Evolutionary conservation across 257 asterid genomes (phyloP), one percentile per base, ranked within the genome.

Genomic region (Solanum raphanifolium): DNA sequence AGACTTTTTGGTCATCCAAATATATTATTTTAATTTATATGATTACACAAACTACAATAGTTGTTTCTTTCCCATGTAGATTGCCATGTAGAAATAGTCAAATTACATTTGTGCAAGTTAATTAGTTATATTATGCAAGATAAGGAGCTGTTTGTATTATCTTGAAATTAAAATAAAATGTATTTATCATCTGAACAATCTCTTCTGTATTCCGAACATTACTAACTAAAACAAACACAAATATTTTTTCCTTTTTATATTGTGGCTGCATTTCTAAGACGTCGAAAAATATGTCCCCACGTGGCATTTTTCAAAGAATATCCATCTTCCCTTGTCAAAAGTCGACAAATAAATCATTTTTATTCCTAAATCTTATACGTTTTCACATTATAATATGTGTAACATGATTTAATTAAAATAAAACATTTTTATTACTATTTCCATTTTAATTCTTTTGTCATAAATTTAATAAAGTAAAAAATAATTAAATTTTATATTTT

Each of bases 141-240:
- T 34, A 73, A 32, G 29, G 69, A 62, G 29, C 3, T 23, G 69
- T 23, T 10, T 9, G 7, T 62, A 4, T 20, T 7, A 58, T 58
- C 5, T 58, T 21, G 4, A 62, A 62, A 62, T 62, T 62, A 62
- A 62, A 62, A n/a, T 9, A 4, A 62, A 21, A 60, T 0, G 1
- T 10, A 9, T n/a, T 62, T n/a, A 62, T n/a, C 3, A 62, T 62
- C 1, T 5, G 16, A 62, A 10, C 7, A n/a, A 62, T 4, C 1
- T 1, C 6, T 62, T 23, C 0, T 23, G 9, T 23, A 0, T 4
- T 23, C 7, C 1, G 0, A n/a, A 10, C 1, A 4, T 9, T 62
- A 62, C 29, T 62, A 2, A 5, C 8, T 65, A 10, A 65, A 65
- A 21, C 2, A 58, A 62, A n/a, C 31, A 65, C 3, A n/a, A 65